A percentile compares a stretch with the other conserved stretches of the same genome.
phyloP scores from a whole-genome alignment of 257 asterid genomes.

The Schizonepeta tenuifolia region DNA sequence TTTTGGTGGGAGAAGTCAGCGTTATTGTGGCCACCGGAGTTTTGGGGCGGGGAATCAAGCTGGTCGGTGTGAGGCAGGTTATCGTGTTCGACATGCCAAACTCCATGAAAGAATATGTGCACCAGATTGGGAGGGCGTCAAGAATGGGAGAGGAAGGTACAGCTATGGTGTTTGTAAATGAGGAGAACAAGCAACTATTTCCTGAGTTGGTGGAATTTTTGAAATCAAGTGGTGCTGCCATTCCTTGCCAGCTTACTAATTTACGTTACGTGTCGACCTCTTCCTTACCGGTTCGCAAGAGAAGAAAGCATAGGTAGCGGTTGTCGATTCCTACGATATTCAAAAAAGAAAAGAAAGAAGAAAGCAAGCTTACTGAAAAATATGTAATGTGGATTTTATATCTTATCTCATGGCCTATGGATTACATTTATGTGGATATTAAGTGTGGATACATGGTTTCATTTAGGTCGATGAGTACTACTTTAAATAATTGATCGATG shows the following conservation, averaged over 20 bases:
- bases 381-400: no score
- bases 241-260: slow-evolving; percentile 81
- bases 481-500: no score
- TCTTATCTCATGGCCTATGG: no score
- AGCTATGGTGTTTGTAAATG: slow-evolving; percentile 76
- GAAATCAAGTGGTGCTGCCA: slow-evolving; percentile 71
- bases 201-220: slow-evolving; percentile 65
- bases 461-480: neutral
- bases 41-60: slow-evolving; percentile 86
- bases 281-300: slow-evolving; percentile 55
- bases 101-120: slow-evolving; percentile 86
- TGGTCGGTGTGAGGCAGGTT: slow-evolving; percentile 75
- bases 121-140: slow-evolving; percentile 94
- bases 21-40: slow-evolving; percentile 93
- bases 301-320: slow-evolving; percentile 53
- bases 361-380: no score
- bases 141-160: slow-evolving; percentile 86
- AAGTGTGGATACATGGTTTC: neutral
- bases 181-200: slow-evolving; percentile 75
- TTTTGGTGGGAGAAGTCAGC: slow-evolving; percentile 75
- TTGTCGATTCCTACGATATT: no score
- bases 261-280: slow-evolving; percentile 46
- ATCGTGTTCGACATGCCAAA: slow-evolving; percentile 92
- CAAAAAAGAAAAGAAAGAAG: no score
- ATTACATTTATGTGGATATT: no score